Conservation (phyloP, 1,284 basidiomycete species). For the Cryptococcus sp. region DNA sequence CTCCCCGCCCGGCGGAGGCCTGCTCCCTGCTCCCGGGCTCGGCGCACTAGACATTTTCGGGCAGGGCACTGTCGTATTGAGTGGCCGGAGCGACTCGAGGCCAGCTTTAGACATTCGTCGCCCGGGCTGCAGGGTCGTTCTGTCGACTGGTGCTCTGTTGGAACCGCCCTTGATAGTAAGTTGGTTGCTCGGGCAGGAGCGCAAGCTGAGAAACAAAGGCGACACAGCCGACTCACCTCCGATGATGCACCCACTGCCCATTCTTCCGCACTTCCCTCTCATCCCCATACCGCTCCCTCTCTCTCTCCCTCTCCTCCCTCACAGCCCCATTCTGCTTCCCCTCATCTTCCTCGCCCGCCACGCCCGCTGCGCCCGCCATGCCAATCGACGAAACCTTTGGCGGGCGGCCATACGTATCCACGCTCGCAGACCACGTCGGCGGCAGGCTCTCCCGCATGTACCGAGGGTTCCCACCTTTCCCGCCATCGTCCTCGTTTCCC, state of each 20-base stretch:
- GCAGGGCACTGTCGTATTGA: slow-evolving; percentile 3
- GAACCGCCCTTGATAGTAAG: neutral
- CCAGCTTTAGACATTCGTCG: slow-evolving; percentile 84
- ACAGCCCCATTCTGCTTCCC: slow-evolving; percentile 12
- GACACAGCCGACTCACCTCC: slow-evolving; percentile 53
- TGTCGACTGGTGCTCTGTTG: slow-evolving; percentile 68
- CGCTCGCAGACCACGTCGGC: slow-evolving; percentile 51
- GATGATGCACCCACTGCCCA: slow-evolving; percentile 76
- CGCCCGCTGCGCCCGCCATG: slow-evolving; percentile 4
- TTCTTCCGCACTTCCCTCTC: slow-evolving; percentile 70
- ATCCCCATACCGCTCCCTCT: slow-evolving; percentile 20
- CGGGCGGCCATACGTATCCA: slow-evolving; percentile 19
- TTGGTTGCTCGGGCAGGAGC: too few species aligned
- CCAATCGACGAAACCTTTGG: slow-evolving; percentile 8
- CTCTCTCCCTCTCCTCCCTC: slow-evolving; percentile 11
- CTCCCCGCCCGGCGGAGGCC: slow-evolving; percentile 17
- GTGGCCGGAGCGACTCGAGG: slow-evolving; percentile 59
- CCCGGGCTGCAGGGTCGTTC: slow-evolving; percentile 77
- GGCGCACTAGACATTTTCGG: slow-evolving; percentile 13
- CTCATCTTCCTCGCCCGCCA: slow-evolving; percentile 8
- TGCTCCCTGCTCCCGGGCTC: slow-evolving; percentile 8
- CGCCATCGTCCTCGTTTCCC: slow-evolving; percentile 7
- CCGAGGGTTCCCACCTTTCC: slow-evolving; percentile 55
- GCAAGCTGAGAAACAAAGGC: neutral
- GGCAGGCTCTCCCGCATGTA: slow-evolving; percentile 69